These are phyloP conservation scores for Gardenia jasminoides DNA, from an alignment of 257 asterid genomes.

Conservation along the genomic window DNA sequence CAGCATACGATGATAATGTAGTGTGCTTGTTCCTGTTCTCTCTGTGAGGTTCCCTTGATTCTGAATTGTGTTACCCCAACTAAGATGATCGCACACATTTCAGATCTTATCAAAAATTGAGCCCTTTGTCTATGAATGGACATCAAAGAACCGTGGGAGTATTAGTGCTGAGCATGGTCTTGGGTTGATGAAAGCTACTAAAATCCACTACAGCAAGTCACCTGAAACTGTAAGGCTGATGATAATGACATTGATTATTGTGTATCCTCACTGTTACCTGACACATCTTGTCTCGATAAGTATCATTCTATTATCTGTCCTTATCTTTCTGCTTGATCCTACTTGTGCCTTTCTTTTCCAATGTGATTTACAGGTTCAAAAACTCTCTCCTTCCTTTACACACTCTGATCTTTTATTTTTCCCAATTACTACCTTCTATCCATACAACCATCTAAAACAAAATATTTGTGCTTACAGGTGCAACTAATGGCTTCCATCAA, in stretches of 20 bases:
- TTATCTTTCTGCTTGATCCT: background rate
- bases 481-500: conserved; percentile 76
- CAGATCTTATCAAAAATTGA: conserved; percentile 80
- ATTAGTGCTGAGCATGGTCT: conserved; percentile 98
- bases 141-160: conserved; percentile 91
- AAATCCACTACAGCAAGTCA: conserved; percentile 93
- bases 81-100: conserved; percentile 17
- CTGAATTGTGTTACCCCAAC: conserved; percentile 16
- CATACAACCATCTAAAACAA: background rate
- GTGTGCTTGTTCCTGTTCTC: conserved; percentile 22
- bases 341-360: background rate
- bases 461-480: conserved; percentile 46
- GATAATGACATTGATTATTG: background rate
- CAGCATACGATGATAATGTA: conserved; percentile 66
- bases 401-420: background rate
- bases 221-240: conserved; percentile 64
- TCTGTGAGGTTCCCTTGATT: conserved; percentile 14
- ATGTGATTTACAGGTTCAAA: background rate
- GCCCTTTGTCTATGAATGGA: conserved; percentile 97
- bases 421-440: background rate
- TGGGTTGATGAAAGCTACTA: conserved; percentile 92
- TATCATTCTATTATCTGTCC: background rate
- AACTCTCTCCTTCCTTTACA: background rate
- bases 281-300: background rate
- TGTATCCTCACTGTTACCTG: background rate